phyloP scores from a whole-genome alignment of 2,329 filamentous ascomycete species.

The Fusarium sp. region DNA sequence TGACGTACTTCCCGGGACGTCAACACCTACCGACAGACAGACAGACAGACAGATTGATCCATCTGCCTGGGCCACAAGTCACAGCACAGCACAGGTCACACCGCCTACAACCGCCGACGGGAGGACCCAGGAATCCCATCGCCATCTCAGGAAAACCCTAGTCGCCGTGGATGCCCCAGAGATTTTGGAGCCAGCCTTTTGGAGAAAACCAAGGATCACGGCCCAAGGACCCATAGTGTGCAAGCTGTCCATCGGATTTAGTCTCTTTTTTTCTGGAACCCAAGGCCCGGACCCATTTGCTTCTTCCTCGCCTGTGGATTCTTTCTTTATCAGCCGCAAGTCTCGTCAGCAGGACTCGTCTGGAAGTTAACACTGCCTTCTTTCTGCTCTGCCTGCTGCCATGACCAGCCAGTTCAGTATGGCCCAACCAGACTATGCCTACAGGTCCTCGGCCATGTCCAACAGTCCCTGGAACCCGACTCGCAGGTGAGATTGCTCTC shows the following conservation, averaged over 20 bases:
- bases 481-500: conserved; percentile 58
- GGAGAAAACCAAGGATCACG: conserved; percentile 44
- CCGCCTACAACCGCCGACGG: conserved; percentile 43
- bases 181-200: conserved; percentile 42
- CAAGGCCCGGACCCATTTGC: conserved; percentile 37
- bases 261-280: conserved; percentile 42
- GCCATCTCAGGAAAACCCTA: conserved; percentile 43
- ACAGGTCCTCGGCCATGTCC: conserved; percentile 56
- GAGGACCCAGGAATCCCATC: conserved; percentile 42
- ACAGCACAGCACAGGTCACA: conserved; percentile 40
- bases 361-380: conserved; percentile 36
- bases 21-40: background rate
- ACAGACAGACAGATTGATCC: conserved; percentile 35
- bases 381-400: conserved; percentile 26
- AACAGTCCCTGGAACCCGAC: conserved; percentile 60
- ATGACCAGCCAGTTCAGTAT: conserved; percentile 53
- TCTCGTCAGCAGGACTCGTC: conserved; percentile 35
- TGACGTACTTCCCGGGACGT: background rate
- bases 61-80: conserved; percentile 41
- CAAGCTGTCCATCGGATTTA: conserved; percentile 43
- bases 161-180: conserved; percentile 42
- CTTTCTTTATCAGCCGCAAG: conserved; percentile 45
- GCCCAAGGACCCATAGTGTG: conserved; percentile 45
- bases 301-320: conserved; percentile 42
- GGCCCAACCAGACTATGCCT: conserved; percentile 58